Evolutionary conservation across 1,139 yeast species (phyloP), one percentile per base, ranked within the genome.

Genomic region (Spathaspora sp.): DNA sequence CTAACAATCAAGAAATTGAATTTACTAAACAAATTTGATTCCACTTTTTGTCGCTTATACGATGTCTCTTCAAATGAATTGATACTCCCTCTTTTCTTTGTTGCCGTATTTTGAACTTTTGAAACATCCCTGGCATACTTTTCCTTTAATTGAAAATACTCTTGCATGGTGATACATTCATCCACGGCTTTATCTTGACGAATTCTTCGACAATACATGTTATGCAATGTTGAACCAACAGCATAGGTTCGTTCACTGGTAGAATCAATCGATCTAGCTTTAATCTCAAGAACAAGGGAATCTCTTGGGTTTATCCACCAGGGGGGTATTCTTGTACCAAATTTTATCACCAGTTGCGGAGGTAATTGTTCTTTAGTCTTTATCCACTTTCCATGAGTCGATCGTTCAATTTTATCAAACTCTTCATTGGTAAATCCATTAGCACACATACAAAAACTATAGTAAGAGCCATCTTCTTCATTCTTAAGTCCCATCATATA

Each of bases 261-360:
- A 53, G 69, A 68, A 53, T 82, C 84, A 11, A 89, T 74, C 5
- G 91, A 84, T 37, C 96, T 71, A 0, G 96, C 96, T 59, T 87
- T 89, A 8, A 91, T 81, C 59, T 90, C 96, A n/a, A 93, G 60
- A 0, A 91, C 95, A 1, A 90, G 58, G 1, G 96, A 86, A 39
- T 88, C 81, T 33, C 72, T 67, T 0, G 98, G 97, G 49, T 83
- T 70, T 25, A 93, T 86, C 95, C 96, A 90, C 50, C 75, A 76
- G 39, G 74, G 80, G 0, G 97, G 96, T 15, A 69, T 63, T 48
- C 76, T 79, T 9, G 74, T 64, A 0, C 91, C 93, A 63, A 86
- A 85, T 50, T 72, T 70, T 5, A 86, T 54, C 6, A 74, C 51
- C n/a, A 68, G 65, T 0, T 57, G 41, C 0, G 82, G 79, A 0